These are phyloP conservation scores for Pichia scutulata DNA, from an alignment of 805 yeast species.

Conservation along the genomic window DNA sequence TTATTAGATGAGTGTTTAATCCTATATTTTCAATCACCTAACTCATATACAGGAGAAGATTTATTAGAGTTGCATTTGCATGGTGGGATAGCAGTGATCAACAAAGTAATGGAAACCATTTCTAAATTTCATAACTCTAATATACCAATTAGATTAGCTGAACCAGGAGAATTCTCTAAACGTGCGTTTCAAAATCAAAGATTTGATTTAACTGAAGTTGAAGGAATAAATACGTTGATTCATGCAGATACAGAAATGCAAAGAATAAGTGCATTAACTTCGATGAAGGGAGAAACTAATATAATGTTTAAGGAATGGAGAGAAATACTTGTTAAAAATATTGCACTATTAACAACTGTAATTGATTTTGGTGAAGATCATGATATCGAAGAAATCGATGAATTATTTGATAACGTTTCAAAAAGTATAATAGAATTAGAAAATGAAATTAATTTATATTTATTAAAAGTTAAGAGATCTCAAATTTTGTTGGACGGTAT, in stretches of 20 bases:
- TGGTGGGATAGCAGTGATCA: constrained; percentile 84
- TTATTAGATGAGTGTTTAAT: constrained; percentile 74
- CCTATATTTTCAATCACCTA: constrained; percentile 61
- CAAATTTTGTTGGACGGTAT: constrained; percentile 69
- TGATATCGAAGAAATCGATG: constrained; percentile 58
- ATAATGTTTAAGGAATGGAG: constrained; percentile 60
- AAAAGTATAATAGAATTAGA: constrained; percentile 34
- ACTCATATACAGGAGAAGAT: constrained; percentile 90
- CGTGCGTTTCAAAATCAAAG: constrained; percentile 81
- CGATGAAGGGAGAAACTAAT: constrained; percentile 65
- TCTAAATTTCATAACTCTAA: constrained; percentile 40
- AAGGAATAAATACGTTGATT: constrained; percentile 80
- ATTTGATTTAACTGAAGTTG: constrained; percentile 82
- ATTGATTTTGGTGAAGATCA: constrained; percentile 96
- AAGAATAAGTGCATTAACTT: constrained; percentile 62
- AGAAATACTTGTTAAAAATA: constrained; percentile 47
- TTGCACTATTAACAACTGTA: constrained; percentile 76
- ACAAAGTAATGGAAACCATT: constrained; percentile 60
- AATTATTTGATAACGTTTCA: constrained; percentile 45
- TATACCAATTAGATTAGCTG: constrained; percentile 65
- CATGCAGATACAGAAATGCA: constrained; percentile 93
- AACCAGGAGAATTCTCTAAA: constrained; percentile 85
- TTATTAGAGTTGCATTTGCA: constrained; percentile 83
- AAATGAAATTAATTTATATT: constrained; percentile 36
- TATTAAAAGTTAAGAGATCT: constrained; percentile 43